Evolutionary conservation across 148 eudicot genomes (phyloP).

Genomic region (Arctostaphylos glauca): DNA sequence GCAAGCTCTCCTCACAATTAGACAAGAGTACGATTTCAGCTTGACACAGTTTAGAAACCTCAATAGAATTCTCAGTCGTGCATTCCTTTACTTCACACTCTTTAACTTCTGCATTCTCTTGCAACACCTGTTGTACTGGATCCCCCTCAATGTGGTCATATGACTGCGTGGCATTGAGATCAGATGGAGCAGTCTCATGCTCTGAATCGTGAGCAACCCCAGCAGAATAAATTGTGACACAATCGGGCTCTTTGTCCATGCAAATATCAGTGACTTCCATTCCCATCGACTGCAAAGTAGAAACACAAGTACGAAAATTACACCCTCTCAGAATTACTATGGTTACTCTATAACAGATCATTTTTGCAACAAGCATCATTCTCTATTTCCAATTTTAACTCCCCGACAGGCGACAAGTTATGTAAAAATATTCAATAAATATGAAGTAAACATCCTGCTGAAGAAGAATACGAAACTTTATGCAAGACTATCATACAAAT

Average conservation of each 20-base stretch:
- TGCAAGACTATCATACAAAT: not conserved
- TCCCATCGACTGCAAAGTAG: constrained; percentile 50
- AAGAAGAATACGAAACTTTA: not conserved
- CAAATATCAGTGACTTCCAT: constrained; percentile 57
- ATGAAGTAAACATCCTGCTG: not conserved
- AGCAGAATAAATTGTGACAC: constrained; percentile 37
- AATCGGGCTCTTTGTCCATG: constrained; percentile 58
- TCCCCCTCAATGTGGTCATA: constrained; percentile 28
- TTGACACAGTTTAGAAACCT: constrained; percentile 32
- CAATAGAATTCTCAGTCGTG: constrained; percentile 30
- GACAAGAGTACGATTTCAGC: constrained; percentile 21
- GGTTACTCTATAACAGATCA: not conserved
- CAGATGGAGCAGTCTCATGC: constrained; percentile 25
- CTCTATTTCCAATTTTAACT: not conserved
- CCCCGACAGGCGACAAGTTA: not conserved
- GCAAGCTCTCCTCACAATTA: constrained; percentile 21
- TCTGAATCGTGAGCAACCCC: constrained; percentile 33
- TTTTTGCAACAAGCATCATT: not conserved
- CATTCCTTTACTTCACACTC: constrained; percentile 55
- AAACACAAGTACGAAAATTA: constrained; percentile 8
- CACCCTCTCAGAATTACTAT: not conserved
- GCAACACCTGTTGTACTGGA: constrained; percentile 20
- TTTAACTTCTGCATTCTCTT: constrained; percentile 32
- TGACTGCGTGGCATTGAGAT: constrained; percentile 28
- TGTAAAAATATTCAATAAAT: too few species aligned